A percentile compares a stretch with the other conserved stretches of the same genome.
Evolutionary conservation across 208 protist genomes (phyloP).

Genomic region (Trypanosoma vivax): DNA sequence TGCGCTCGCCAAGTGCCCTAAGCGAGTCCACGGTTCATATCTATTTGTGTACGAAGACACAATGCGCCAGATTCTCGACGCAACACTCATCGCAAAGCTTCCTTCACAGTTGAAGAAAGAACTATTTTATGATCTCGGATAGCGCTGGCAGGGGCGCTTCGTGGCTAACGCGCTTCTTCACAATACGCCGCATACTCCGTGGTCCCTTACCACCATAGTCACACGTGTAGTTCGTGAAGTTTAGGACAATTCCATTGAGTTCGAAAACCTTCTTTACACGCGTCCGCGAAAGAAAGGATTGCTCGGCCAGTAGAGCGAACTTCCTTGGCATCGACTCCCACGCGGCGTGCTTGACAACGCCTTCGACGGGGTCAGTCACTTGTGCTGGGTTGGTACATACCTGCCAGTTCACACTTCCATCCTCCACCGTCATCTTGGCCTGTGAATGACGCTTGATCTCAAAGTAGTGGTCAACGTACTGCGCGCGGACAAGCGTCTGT

Average conservation of each 20-base stretch:
- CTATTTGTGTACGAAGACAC: too few species aligned
- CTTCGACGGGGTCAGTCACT: slow-evolving; percentile 52
- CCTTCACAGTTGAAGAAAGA: slow-evolving; percentile 19
- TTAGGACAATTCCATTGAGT: slow-evolving; percentile 33
- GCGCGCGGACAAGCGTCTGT: slow-evolving; percentile 58
- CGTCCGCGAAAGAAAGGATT: slow-evolving; percentile 61
- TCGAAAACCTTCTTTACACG: slow-evolving; percentile 43
- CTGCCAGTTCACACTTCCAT: slow-evolving; percentile 74
- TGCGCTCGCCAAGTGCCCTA: too few species aligned
- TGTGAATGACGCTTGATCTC: slow-evolving; percentile 46
- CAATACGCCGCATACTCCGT: slow-evolving; percentile 56
- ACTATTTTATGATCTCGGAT: slow-evolving; percentile 17
- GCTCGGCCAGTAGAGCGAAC: slow-evolving; percentile 52
- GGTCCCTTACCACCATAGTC: slow-evolving; percentile 80
- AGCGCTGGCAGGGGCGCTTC: slow-evolving; percentile 24
- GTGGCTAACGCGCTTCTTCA: slow-evolving; percentile 49
- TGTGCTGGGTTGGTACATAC: slow-evolving; percentile 57
- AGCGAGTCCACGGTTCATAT: too few species aligned
- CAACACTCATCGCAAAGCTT: too few species aligned
- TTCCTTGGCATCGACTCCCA: slow-evolving; percentile 74
- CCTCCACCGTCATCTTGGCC: slow-evolving; percentile 61
- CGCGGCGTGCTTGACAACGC: slow-evolving; percentile 64
- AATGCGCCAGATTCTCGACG: too few species aligned
- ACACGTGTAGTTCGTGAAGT: slow-evolving; percentile 47
- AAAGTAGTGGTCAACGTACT: slow-evolving; percentile 75